These are phyloP conservation scores for Botrytis deweyae DNA, from an alignment of 2,329 filamentous ascomycete genomes.

Conservation along the genomic window DNA sequence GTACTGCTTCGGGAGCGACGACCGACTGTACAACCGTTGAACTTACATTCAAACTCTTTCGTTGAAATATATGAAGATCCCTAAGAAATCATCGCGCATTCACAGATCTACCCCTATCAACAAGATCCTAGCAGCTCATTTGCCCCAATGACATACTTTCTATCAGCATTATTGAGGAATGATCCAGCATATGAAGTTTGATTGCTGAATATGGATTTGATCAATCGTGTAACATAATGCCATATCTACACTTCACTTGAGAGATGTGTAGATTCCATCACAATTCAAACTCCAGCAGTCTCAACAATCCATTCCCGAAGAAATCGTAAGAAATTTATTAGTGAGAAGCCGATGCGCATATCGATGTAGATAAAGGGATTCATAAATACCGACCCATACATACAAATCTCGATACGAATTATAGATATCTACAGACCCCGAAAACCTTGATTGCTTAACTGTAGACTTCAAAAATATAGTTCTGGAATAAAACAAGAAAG, in stretches of 20 bases:
- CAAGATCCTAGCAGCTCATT: not conserved
- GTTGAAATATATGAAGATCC: no score
- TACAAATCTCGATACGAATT: not conserved
- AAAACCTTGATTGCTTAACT: not conserved
- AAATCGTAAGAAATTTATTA: not conserved
- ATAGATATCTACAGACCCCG: not conserved
- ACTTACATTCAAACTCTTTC: no score
- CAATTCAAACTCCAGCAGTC: not conserved
- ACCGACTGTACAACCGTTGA: no score
- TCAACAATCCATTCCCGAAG: not conserved
- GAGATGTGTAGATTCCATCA: not conserved
- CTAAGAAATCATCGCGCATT: no score
- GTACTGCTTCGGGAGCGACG: no score
- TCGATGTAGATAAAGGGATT: not conserved
- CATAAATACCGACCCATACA: not conserved
- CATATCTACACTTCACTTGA: not conserved
- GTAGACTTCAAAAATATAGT: not conserved
- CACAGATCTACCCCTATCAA: not conserved
- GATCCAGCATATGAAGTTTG: no score
- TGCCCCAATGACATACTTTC: not conserved
- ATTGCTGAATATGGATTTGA: not conserved
- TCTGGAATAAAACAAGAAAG: not conserved
- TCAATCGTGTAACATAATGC: not conserved
- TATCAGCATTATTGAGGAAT: not conserved
- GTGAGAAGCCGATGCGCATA: no score